Percentiles rank a stretch among this genome's conserved stretches.
These are phyloP conservation scores for Xerocomellus dryophilus DNA, from an alignment of 768 basidiomycete species.

Conservation along the genomic window DNA sequence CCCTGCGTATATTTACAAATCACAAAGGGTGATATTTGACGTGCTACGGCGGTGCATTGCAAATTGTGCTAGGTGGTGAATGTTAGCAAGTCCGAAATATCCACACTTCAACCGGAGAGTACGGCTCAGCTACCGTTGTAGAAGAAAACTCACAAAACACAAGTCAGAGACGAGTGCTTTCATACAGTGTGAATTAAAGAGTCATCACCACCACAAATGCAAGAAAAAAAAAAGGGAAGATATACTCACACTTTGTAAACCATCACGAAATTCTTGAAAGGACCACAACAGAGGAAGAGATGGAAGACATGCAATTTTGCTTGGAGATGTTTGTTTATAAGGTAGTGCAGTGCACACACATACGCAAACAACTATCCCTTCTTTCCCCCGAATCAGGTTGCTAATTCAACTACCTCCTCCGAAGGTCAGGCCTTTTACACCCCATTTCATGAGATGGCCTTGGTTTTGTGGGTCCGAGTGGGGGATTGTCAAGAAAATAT, in stretches of 20 bases:
- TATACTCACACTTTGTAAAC: slow-evolving; percentile 19
- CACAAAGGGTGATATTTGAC: not conserved
- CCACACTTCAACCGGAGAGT: slow-evolving; percentile 5
- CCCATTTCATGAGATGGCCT: not conserved
- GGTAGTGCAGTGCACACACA: slow-evolving; percentile 2
- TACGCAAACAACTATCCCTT: slow-evolving; percentile 14
- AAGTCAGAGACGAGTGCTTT: slow-evolving; percentile 43
- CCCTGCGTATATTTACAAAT: not conserved
- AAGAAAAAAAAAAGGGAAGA: slow-evolving; percentile 4
- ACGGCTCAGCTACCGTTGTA: slow-evolving; percentile 85
- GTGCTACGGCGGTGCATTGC: not conserved
- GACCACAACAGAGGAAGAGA: not conserved
- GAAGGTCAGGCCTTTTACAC: not conserved
- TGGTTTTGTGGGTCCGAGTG: too few relatives aligned
- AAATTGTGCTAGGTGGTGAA: not conserved
- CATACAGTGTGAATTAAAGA: slow-evolving; percentile 75
- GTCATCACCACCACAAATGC: slow-evolving; percentile 46
- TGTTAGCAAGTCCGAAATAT: slow-evolving; percentile 9
- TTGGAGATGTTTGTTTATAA: slow-evolving; percentile 22
- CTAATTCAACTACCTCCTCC: too few relatives aligned
- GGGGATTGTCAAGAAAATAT: too few relatives aligned
- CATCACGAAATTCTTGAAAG: not conserved
- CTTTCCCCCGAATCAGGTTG: too few relatives aligned
- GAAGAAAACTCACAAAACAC: slow-evolving; percentile 53
- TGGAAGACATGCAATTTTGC: not conserved